Evolutionary conservation across 768 basidiomycete species (phyloP).

Genomic region (Baorangia bicolor): DNA sequence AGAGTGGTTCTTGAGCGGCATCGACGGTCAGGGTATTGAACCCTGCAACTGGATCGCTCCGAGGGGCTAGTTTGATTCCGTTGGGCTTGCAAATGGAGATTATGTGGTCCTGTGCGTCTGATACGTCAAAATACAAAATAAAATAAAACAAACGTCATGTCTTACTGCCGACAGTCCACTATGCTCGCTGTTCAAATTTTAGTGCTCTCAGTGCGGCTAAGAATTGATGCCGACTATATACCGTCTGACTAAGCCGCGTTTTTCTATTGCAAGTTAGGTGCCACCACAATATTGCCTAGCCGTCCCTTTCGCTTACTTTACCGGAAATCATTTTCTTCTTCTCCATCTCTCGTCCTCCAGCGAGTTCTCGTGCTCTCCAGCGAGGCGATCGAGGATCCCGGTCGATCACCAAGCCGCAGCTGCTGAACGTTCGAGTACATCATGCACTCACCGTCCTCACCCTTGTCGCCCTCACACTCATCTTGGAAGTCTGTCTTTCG

Average conservation of each 20-base stretch:
- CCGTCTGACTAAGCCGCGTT: constrained; percentile 33
- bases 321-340: constrained; percentile 22
- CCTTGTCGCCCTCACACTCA: constrained; percentile 27
- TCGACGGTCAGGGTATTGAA: no score
- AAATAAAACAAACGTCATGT: no score
- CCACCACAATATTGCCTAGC: no score
- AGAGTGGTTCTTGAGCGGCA: no score
- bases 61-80: not conserved
- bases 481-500: constrained; percentile 78
- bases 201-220: no score
- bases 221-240: no score
- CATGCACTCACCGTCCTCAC: constrained; percentile 28
- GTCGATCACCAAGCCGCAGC: constrained; percentile 23
- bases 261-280: constrained; percentile 2
- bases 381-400: constrained; percentile 22
- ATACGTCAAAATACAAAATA: not conserved
- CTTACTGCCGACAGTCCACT: no score
- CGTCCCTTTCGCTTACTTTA: constrained; percentile 15
- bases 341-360: constrained; percentile 12
- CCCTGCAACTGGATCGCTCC: not conserved
- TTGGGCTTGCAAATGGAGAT: not conserved
- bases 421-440: not conserved
- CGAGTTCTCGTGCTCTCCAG: not conserved
- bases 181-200: no score
- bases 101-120: not conserved